These are phyloP conservation scores for Apiospora arundinis DNA, from an alignment of 2,329 filamentous ascomycete species.

Conservation along the genomic window DNA sequence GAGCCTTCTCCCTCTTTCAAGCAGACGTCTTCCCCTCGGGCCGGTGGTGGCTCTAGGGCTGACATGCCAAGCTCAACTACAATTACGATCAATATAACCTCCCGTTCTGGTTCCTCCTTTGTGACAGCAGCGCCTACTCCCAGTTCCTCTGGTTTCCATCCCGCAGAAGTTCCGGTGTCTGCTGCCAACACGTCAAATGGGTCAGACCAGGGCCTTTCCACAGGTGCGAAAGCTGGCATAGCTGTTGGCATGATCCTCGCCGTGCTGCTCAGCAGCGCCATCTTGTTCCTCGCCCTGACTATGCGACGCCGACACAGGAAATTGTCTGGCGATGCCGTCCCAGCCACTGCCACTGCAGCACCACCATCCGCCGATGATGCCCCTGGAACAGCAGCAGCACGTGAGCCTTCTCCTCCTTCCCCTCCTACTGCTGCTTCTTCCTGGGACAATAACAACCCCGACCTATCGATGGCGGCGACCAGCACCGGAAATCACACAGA, in stretches of 20 bases:
- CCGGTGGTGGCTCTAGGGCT: not conserved
- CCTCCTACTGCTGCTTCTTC: not conserved
- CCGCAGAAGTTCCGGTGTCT: not conserved
- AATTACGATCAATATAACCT: not conserved
- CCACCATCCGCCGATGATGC: not conserved
- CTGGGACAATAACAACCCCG: not conserved
- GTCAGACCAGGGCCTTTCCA: not conserved
- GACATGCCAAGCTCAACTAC: not conserved
- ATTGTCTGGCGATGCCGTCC: not conserved
- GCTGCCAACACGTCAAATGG: not conserved
- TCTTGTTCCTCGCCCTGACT: not conserved
- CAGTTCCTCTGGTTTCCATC: not conserved
- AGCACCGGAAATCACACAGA: constrained; percentile 6
- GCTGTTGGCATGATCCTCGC: not conserved
- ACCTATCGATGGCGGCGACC: not conserved
- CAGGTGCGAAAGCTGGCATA: not conserved
- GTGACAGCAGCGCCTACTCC: not conserved
- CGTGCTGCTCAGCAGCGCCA: constrained; percentile 4
- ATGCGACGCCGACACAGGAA: not conserved
- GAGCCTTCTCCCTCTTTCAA: not conserved
- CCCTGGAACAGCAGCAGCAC: not conserved
- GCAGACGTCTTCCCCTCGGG: not conserved
- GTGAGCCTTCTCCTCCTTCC: not conserved
- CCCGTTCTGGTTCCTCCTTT: not conserved
- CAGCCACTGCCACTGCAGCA: not conserved